Percentiles rank a stretch among this genome's conserved stretches.
Evolutionary conservation across 1,139 yeast genomes (phyloP).

Genomic region (Lodderomyces theae): DNA sequence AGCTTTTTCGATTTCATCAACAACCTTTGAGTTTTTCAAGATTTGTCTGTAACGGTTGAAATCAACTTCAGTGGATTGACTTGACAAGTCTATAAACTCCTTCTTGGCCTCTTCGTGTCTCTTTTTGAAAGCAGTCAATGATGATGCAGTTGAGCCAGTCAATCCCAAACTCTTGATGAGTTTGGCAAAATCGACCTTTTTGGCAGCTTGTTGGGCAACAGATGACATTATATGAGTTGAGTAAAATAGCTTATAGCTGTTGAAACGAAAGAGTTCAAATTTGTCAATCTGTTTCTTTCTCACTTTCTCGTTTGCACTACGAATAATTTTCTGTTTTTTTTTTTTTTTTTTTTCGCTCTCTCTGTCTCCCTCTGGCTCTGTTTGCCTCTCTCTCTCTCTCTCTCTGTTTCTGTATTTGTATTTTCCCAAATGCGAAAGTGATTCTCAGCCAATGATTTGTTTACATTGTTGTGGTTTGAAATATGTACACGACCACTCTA

Average conservation of each 20-base stretch:
- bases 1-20: conserved; percentile 78
- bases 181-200: conserved; percentile 94
- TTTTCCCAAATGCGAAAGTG: too few species aligned
- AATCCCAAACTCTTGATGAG: conserved; percentile 85
- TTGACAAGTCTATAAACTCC: conserved; percentile 63
- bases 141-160: conserved; percentile 87
- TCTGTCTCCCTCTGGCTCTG: too few species aligned
- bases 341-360: background rate
- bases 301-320: too few species aligned
- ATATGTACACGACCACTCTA: conserved; percentile 1
- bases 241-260: too few species aligned
- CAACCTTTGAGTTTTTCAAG: conserved; percentile 77
- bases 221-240: conserved; percentile 33
- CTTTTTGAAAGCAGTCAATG: conserved; percentile 91
- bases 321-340: too few species aligned
- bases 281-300: background rate
- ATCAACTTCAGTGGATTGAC: conserved; percentile 76
- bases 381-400: background rate
- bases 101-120: conserved; percentile 98
- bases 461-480: background rate
- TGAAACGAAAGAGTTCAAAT: background rate
- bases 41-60: conserved; percentile 75
- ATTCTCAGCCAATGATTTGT: conserved; percentile 4
- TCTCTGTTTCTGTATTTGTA: too few species aligned
- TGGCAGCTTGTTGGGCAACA: conserved; percentile 67